phyloP scores from a whole-genome alignment of 371 early-diverging fungal species.

The Apophysomyces elegans region DNA sequence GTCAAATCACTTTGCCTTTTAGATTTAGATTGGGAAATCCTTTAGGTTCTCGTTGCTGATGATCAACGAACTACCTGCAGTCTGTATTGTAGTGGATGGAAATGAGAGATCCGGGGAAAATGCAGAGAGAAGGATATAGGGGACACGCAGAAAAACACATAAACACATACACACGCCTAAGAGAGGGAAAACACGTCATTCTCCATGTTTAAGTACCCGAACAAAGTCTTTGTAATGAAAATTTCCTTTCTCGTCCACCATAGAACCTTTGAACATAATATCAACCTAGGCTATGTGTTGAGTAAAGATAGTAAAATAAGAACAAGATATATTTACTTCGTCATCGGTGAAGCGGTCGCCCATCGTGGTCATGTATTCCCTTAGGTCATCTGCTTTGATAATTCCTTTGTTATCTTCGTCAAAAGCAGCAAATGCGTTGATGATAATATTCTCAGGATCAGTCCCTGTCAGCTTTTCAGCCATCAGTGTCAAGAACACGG shows the following conservation, averaged over 20 bases:
- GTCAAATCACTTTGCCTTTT: neutral
- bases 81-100: neutral
- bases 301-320: neutral
- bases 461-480: constrained; percentile 92
- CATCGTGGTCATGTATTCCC: constrained; percentile 88
- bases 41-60: too few relatives aligned
- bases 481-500: constrained; percentile 93
- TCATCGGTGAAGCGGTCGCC: constrained; percentile 92
- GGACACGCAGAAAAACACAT: neutral
- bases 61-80: neutral
- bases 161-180: neutral
- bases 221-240: constrained; percentile 94
- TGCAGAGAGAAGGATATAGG: neutral
- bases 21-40: too few relatives aligned
- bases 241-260: constrained; percentile 76
- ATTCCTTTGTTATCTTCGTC: constrained; percentile 83
- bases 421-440: constrained; percentile 89
- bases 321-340: constrained; percentile 61
- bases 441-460: constrained; percentile 86
- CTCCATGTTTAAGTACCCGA: constrained; percentile 92
- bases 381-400: constrained; percentile 78
- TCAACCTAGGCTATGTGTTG: constrained; percentile 68
- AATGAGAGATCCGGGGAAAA: neutral
- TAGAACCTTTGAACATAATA: constrained; percentile 91
- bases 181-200: constrained; percentile 44